A percentile compares a stretch with the other conserved stretches of the same genome.
Conservation (phyloP, 2,329 filamentous ascomycete species). For the Xylariaceae sp. region DNA sequence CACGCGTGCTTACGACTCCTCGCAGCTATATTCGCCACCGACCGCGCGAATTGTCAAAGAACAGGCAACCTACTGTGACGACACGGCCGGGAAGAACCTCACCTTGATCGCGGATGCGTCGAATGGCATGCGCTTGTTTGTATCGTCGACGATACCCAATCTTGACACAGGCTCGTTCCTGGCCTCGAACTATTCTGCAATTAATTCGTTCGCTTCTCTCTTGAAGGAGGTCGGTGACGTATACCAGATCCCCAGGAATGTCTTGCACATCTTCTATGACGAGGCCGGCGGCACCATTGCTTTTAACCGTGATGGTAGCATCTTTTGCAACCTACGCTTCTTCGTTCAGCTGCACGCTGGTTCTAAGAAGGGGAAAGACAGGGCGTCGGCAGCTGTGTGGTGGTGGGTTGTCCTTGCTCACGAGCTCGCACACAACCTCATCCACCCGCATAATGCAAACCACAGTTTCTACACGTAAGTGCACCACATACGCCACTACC, state of each 20-base stretch:
- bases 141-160: conserved; percentile 49
- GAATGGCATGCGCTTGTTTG: conserved; percentile 68
- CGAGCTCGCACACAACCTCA: conserved; percentile 91
- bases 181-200: conserved; percentile 49
- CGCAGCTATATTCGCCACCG: conserved; percentile 66
- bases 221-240: conserved; percentile 64
- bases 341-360: conserved; percentile 71
- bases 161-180: conserved; percentile 53
- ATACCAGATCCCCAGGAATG: conserved; percentile 63
- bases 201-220: conserved; percentile 65
- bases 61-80: conserved; percentile 81
- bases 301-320: conserved; percentile 79
- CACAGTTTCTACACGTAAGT: conserved; percentile 77
- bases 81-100: conserved; percentile 67
- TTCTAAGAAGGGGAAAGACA: conserved; percentile 42
- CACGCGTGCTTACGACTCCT: conserved; percentile 70
- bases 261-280: conserved; percentile 85
- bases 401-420: conserved; percentile 97
- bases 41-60: conserved; percentile 70
- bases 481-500: too few relatives aligned
- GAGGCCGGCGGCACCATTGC: conserved; percentile 75
- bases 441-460: conserved; percentile 67
- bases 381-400: conserved; percentile 68
- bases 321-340: conserved; percentile 92
- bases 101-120: conserved; percentile 63